A percentile compares a stretch with the other conserved stretches of the same genome.
Evolutionary conservation across 331 rosid species (phyloP).

Genomic region (Quercus lobata): DNA sequence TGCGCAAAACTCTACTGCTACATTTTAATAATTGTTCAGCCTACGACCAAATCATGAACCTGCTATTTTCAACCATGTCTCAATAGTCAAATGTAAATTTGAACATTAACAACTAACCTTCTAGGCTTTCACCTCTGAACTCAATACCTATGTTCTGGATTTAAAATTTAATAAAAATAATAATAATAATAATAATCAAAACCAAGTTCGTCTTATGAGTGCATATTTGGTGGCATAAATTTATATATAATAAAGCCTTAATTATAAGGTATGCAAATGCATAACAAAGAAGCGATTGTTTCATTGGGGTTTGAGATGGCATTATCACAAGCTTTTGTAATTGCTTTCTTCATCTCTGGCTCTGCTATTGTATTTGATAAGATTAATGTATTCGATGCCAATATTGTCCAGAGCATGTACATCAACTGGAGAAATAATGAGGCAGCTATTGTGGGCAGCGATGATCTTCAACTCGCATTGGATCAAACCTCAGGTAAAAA

Average conservation of each 20-base stretch:
- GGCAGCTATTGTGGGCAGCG: conserved; percentile 35
- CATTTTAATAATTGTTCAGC: too few species aligned
- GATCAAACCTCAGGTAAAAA: conserved; percentile 57
- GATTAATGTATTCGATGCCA: conserved; percentile 39
- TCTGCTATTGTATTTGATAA: conserved; percentile 19
- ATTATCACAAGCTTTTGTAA: conserved; percentile 21
- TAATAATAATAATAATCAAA: background rate
- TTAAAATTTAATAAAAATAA: background rate
- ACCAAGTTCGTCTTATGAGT: background rate
- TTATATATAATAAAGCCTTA: background rate
- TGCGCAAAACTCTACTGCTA: too few species aligned
- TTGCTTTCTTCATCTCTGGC: conserved; percentile 27
- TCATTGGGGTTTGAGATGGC: conserved; percentile 31
- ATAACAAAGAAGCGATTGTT: conserved; percentile 5
- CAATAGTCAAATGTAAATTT: too few species aligned
- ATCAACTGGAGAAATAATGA: conserved; percentile 67
- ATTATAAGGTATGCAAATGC: conserved; percentile 4
- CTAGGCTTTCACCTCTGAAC: too few species aligned
- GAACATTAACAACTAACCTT: too few species aligned
- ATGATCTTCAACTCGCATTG: conserved; percentile 64
- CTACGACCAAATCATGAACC: too few species aligned
- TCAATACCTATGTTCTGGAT: background rate
- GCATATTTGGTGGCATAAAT: background rate
- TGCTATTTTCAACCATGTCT: too few species aligned
- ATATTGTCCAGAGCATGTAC: conserved; percentile 46